Evolutionary conservation across 805 yeast genomes (phyloP).

Genomic region (Yamadazyma philogaea): DNA sequence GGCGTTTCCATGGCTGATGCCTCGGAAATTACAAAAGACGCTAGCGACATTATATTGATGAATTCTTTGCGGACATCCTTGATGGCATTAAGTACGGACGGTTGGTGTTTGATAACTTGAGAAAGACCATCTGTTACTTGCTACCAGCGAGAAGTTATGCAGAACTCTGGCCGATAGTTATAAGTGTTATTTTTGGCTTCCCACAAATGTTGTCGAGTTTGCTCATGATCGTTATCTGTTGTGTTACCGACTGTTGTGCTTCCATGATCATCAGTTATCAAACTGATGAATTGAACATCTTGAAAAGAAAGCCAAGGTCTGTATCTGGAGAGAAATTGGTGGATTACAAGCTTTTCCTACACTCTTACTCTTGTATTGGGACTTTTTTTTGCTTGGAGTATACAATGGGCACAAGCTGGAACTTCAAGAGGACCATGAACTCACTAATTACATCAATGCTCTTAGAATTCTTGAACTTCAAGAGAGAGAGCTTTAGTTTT

Average conservation of each 20-base stretch:
- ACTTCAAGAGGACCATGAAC: no score
- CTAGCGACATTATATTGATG: conserved; percentile 31
- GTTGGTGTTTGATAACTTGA: conserved; percentile 48
- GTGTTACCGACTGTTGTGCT: conserved; percentile 46
- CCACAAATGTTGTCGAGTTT: conserved; percentile 50
- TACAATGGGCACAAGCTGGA: no score
- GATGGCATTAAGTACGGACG: conserved; percentile 42
- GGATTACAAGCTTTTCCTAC: conserved; percentile 36
- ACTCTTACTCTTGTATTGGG: conserved; percentile 44
- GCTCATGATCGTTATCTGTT: conserved; percentile 49
- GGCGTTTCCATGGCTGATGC: conserved; percentile 30
- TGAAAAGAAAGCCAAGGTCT: conserved; percentile 41
- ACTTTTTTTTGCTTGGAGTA: conserved; percentile 36
- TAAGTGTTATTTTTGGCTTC: conserved; percentile 46
- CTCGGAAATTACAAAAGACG: conserved; percentile 38
- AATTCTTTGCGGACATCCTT: conserved; percentile 26
- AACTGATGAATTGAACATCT: conserved; percentile 40
- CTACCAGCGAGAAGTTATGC: conserved; percentile 54
- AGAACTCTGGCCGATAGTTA: conserved; percentile 49
- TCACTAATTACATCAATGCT: conserved; percentile 42
- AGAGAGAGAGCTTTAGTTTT: conserved; percentile 35
- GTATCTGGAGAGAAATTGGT: conserved; percentile 41
- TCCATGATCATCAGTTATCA: conserved; percentile 46
- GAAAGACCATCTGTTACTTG: conserved; percentile 45
- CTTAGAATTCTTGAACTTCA: conserved; percentile 36